Conservation (phyloP, 371 early-diverging fungal genomes). For the Encephalitozoon intestinalis region DNA sequence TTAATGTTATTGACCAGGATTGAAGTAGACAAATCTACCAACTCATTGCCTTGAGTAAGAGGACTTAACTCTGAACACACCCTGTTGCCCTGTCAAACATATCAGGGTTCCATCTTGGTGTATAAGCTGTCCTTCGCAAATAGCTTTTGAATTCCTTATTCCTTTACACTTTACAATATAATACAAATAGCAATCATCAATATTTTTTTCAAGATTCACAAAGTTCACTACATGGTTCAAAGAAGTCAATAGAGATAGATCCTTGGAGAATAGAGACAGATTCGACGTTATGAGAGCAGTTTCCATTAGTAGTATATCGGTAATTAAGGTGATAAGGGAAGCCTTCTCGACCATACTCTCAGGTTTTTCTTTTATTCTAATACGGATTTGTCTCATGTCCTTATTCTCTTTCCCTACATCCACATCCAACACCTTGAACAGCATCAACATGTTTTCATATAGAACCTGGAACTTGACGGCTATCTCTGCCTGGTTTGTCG, state of each 20-base stretch:
- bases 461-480: neutral
- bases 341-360: neutral
- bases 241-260: constrained; percentile 17
- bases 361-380: neutral
- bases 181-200: neutral
- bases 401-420: constrained; percentile 12
- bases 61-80: constrained; percentile 20
- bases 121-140: constrained; percentile 11
- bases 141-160: constrained; percentile 19
- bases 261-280: constrained; percentile 17
- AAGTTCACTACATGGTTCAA: constrained; percentile 34
- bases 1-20: neutral
- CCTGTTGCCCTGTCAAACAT: constrained; percentile 26
- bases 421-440: constrained; percentile 10
- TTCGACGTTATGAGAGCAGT: constrained; percentile 32
- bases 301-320: constrained; percentile 29
- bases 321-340: constrained; percentile 14
- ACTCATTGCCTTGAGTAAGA: neutral
- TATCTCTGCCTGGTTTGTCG: neutral
- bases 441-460: constrained; percentile 3
- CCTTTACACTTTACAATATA: constrained; percentile 25
- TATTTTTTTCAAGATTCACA: neutral
- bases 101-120: constrained; percentile 16
- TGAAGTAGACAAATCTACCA: neutral
- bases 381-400: constrained; percentile 33